These are phyloP conservation scores for Cucurbita pepo DNA, from an alignment of 306 rosid genomes.

Conservation along the genomic window DNA sequence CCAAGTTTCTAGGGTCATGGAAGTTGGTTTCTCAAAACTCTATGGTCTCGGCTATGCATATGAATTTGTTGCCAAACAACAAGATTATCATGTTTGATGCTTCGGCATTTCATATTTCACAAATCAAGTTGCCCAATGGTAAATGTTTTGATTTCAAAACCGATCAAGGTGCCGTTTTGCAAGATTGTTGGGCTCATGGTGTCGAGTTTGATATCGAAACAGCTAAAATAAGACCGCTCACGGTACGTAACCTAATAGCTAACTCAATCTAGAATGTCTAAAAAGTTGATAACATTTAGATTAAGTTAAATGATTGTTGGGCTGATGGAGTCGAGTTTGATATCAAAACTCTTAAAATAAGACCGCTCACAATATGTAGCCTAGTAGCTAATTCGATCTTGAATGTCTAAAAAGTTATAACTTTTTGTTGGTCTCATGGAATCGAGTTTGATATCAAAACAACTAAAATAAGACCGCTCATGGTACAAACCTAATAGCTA, in stretches of 20 bases:
- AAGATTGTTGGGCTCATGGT: constrained; percentile 64
- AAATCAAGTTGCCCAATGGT: constrained; percentile 25
- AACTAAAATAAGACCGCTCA: constrained; percentile 43
- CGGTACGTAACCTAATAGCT: constrained; percentile 19
- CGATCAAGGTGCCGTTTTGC: neutral
- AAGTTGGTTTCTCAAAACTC: constrained; percentile 14
- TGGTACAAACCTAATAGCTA: constrained; percentile 14
- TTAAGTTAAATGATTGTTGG: constrained; percentile 31
- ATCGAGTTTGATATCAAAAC: constrained; percentile 37
- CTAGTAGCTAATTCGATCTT: neutral
- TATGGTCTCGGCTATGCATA: constrained; percentile 70
- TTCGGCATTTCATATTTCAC: constrained; percentile 30
- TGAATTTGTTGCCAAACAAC: constrained; percentile 51
- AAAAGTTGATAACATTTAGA: too few species aligned
- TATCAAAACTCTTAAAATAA: constrained; percentile 20
- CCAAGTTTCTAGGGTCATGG: constrained; percentile 26
- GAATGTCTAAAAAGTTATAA: too few species aligned
- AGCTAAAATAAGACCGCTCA: constrained; percentile 44
- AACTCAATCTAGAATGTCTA: neutral
- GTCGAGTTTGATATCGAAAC: constrained; percentile 38
- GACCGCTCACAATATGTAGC: constrained; percentile 28
- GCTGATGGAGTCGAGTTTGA: constrained; percentile 56
- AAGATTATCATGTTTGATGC: constrained; percentile 45
- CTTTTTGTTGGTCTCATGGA: constrained; percentile 47
- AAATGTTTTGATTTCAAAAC: constrained; percentile 29